Evolutionary conservation across 2,329 filamentous ascomycete genomes (phyloP).

Genomic region (Apiospora rasikravindrae): DNA sequence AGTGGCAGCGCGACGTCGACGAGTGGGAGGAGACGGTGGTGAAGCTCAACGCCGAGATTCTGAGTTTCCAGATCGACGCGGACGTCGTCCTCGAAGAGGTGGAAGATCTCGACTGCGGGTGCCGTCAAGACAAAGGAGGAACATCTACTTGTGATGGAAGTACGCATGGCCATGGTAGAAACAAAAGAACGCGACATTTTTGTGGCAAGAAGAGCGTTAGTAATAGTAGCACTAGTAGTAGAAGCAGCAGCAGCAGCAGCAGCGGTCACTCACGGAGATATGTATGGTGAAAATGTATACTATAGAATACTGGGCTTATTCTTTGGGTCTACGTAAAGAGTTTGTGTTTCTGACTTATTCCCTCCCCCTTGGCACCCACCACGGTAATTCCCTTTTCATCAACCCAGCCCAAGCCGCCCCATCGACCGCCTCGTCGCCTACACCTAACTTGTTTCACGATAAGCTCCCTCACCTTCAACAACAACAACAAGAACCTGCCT

Average conservation of each 20-base stretch:
- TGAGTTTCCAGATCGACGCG: neutral
- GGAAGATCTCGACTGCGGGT: neutral
- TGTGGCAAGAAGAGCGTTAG: neutral
- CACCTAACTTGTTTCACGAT: neutral
- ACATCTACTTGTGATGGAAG: too few species aligned
- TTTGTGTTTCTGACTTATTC: neutral
- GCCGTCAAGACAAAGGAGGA: neutral
- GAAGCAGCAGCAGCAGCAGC: neutral
- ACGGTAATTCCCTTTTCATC: neutral
- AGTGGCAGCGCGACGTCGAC: neutral
- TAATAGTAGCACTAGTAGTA: neutral
- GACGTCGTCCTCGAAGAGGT: neutral
- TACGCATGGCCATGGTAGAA: neutral
- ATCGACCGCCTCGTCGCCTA: neutral
- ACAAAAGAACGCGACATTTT: neutral
- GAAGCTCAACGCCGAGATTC: neutral
- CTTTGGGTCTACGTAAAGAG: neutral
- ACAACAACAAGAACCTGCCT: conserved; percentile 35
- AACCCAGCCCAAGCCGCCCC: neutral
- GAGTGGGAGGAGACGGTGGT: neutral
- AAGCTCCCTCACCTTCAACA: neutral
- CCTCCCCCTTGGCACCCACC: neutral
- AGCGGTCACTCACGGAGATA: neutral
- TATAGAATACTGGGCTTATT: neutral
- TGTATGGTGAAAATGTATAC: neutral